Percentiles rank a stretch among this genome's conserved stretches.
phyloP scores from a whole-genome alignment of 1,139 yeast species.

The Yamadazyma spencermartinsiae region DNA sequence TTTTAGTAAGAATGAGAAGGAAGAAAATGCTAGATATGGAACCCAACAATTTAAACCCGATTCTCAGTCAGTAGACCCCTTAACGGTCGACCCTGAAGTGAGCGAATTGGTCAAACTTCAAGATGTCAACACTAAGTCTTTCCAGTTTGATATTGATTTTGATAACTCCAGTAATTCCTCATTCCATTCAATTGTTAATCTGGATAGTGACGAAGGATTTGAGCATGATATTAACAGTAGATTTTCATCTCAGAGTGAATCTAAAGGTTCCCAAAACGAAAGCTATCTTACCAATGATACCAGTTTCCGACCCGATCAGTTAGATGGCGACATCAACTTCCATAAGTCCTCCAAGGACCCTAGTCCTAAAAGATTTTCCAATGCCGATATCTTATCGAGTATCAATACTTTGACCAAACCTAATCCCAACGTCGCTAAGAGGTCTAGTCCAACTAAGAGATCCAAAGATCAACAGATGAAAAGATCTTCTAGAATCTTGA shows the following conservation, averaged over 20 bases:
- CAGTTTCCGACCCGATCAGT: slow-evolving; percentile 9
- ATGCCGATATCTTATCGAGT: slow-evolving; percentile 1
- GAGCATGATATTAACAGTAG: background rate
- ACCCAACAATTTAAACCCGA: slow-evolving; percentile 1
- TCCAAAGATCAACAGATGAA: slow-evolving; percentile 1
- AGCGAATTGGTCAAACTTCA: slow-evolving; percentile 14
- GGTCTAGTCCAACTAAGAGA: background rate
- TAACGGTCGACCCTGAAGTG: slow-evolving; percentile 13
- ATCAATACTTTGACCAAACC: slow-evolving; percentile 1
- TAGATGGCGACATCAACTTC: slow-evolving; percentile 1
- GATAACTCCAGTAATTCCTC: slow-evolving; percentile 9
- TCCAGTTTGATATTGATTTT: slow-evolving; percentile 15
- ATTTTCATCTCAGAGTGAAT: background rate
- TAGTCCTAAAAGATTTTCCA: slow-evolving; percentile 1
- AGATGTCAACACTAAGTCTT: slow-evolving; percentile 16
- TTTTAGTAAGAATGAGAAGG: slow-evolving; percentile 1
- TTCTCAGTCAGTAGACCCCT: slow-evolving; percentile 9
- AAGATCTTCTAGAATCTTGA: slow-evolving; percentile 11
- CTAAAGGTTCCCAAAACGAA: background rate
- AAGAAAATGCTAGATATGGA: slow-evolving; percentile 2
- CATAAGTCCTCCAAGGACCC: background rate
- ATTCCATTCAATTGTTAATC: slow-evolving; percentile 8
- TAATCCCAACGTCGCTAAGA: slow-evolving; percentile 1
- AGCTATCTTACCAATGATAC: slow-evolving; percentile 12
- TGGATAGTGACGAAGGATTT: background rate